Evolutionary conservation across 2,329 filamentous ascomycete genomes (phyloP), one percentile per base, ranked within the genome.

Genomic region (Hypoxylon sp.): DNA sequence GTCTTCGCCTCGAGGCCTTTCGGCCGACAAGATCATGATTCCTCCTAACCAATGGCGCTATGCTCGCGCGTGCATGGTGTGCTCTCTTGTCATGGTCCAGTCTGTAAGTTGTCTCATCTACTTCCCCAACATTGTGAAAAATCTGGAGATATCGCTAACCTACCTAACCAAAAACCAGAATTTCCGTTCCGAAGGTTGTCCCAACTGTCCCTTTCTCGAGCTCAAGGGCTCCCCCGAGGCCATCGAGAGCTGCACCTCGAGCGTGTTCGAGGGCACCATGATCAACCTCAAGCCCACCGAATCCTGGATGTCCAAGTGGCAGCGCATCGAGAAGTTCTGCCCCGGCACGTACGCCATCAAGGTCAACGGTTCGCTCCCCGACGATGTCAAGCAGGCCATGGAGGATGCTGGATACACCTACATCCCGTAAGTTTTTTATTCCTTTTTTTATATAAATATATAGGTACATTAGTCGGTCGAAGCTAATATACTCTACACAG

Each of bases 251-350:
- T 97, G 92, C 81, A 99, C 94, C 13, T 96, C 91, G 9, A 90
- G 93, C 67, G 92, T 97, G 60, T 99, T 94, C 70, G 94, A 99
- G 72, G 94, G 94, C 36, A 75, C 97, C 59, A 90, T 97, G 69
- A 85, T 90, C 29, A 81, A 97, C 26, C 84, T 87, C 36, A 87
- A 97, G 69, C 92, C 92, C n/a, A 75, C 76, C 31, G 83, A 80
- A 62, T 95, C 90, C 66, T 99, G 94, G 94, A 90, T 97, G 37
- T 92, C 93, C n/a, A 90, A 90, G 69, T 97, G 92, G 88, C 91
- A 97, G 78, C 84, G 94, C 6, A 75, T 99, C 52, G 90, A 97
- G 69, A 84, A 84, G 46, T 97, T 96, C 71, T 88, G 94, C 42
- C 83, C 85, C 11, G 94, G 94, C 44, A 86, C 95, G 50, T 99